A percentile compares a stretch with the other conserved stretches of the same genome.
phyloP scores from a whole-genome alignment of 2,329 filamentous ascomycete genomes.

The Neofusicoccum laricinum region DNA sequence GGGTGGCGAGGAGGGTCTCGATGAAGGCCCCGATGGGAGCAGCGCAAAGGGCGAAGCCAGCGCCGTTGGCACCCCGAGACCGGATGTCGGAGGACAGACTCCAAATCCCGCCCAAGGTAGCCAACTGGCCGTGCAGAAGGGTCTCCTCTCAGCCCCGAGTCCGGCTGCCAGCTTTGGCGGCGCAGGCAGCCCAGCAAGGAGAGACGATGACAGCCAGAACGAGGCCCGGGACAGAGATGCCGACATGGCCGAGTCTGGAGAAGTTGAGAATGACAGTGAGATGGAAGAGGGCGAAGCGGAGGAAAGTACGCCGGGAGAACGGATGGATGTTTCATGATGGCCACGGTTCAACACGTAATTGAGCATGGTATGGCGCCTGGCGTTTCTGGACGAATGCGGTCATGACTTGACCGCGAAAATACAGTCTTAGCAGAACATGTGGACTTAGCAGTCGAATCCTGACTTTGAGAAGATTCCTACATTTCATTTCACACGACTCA shows the following conservation, averaged over 20 bases:
- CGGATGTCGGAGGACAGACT: constrained; percentile 32
- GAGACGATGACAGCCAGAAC: constrained; percentile 24
- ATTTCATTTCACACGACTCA: no score
- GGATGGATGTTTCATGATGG: constrained; percentile 14
- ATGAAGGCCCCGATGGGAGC: constrained; percentile 39
- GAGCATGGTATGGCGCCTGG: not conserved
- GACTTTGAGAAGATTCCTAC: no score
- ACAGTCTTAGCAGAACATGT: no score
- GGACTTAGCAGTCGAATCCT: no score
- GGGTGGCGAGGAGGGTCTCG: constrained; percentile 35
- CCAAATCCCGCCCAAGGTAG: not conserved
- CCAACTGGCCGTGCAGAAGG: constrained; percentile 3
- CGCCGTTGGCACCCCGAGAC: constrained; percentile 44
- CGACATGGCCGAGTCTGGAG: constrained; percentile 10
- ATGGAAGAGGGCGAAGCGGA: constrained; percentile 23
- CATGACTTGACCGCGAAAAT: no score
- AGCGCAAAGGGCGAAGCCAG: constrained; percentile 37
- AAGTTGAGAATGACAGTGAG: constrained; percentile 13
- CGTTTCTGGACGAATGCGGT: no score
- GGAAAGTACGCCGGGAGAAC: constrained; percentile 5
- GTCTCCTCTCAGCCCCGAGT: constrained; percentile 7
- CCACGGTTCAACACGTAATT: not conserved
- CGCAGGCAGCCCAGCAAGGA: constrained; percentile 26
- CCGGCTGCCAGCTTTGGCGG: constrained; percentile 26
- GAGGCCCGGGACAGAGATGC: constrained; percentile 33